Conservation (phyloP, 805 yeast species). For the Spathaspora sp. region DNA sequence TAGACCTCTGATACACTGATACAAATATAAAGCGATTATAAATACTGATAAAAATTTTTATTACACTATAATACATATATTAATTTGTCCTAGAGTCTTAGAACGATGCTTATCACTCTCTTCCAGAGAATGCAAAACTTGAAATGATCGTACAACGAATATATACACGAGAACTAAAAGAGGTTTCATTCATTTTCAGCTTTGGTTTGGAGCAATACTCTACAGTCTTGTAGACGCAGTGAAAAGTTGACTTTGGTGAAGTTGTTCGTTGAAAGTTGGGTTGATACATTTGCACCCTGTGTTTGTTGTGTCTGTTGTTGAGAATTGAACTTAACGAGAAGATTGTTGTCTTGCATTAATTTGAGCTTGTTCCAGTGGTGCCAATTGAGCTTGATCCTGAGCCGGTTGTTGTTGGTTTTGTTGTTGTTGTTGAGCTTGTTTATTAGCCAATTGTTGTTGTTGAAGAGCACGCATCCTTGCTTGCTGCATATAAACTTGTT, state of each 20-base stretch:
- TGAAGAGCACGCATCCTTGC: constrained; percentile 41
- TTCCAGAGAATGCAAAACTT: not conserved
- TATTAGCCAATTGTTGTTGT: constrained; percentile 29
- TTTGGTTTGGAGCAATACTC: no score
- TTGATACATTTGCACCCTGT: not conserved
- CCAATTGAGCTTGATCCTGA: constrained; percentile 4
- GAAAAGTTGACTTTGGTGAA: no score
- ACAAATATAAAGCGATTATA: not conserved
- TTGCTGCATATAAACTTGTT: constrained; percentile 48
- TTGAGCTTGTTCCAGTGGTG: constrained; percentile 1
- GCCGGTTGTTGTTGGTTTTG: constrained; percentile 9
- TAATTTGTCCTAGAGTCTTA: not conserved
- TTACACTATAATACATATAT: constrained; percentile 1
- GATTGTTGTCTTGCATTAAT: not conserved
- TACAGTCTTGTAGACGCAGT: no score
- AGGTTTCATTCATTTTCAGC: not conserved
- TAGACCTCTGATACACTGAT: not conserved
- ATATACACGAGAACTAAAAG: not conserved
- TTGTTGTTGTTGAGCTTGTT: constrained; percentile 8
- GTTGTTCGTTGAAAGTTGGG: no score
- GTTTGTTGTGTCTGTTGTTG: not conserved
- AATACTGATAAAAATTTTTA: not conserved
- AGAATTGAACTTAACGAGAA: not conserved
- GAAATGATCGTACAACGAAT: not conserved
- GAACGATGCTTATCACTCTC: not conserved